Base-by-base conservation (phyloP, 495 filamentous ascomycete species). In the Penicillium waksmanii region DNA sequence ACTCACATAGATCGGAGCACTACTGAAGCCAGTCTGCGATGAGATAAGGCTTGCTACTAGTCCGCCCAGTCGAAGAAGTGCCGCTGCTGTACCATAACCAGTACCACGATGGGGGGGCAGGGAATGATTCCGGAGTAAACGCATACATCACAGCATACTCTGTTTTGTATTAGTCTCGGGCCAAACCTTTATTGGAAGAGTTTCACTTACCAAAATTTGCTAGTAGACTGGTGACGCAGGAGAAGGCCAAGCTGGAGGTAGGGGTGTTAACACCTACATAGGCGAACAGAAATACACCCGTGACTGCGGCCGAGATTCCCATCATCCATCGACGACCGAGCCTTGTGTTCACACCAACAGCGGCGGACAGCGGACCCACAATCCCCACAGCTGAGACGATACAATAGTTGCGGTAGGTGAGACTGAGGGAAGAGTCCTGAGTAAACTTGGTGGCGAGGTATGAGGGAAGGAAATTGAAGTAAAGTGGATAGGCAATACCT, bases 41-140 rank as follows among this genome's bases (percentile, higher is more conserved):
- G 72, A 73, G 21, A 75, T 67, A 25, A 75, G 25, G 55, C 65
- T 68, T n/a, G 70, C 71, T 3, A 67, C 57, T 0, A 73, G 58
- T 3, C 73, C 73, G 1, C 73, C 73, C 3, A 73, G 42, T 0
- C 73, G 58, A 3, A 72, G 47, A 7, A 76, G 51, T 0, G 66
- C 57, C 2, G 69, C 66, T 3, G 83, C 81, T 0, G 82, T 66
- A 2, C 83, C 82, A 11, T 75, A 76, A 3, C 78, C 84, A 0
- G 80, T 84, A 13, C 82, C 81, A 42, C 83, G 69, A 42, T 83
- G 80, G 0, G 81, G 81, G 77, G 1, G 79, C 78, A 2, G 80
- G 82, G 58, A 84, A 85, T 9, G 77, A 82, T 64, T 85, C 82
- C 0, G 82, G 81, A 2, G 81, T 85, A 72, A 81, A 85, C 33